Base-by-base conservation (phyloP, 495 filamentous ascomycete genomes). In the Friedmanniomyces endolithicus region DNA sequence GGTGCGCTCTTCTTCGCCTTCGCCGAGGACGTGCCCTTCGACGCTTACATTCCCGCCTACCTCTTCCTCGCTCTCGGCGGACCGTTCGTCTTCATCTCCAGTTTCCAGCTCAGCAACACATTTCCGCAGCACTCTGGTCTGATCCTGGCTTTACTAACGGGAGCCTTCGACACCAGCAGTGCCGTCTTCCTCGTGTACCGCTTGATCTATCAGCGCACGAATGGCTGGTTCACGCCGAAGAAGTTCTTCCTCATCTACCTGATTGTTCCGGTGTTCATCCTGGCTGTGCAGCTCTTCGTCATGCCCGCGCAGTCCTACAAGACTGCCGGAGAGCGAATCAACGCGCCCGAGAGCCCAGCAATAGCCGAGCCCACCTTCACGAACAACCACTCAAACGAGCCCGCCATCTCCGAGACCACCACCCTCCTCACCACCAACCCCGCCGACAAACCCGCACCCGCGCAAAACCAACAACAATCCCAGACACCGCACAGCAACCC, bases 101-200 rank as follows among this genome's bases (percentile, higher is more conserved):
- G 83, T 1, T 95, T 95, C 70, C 90, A 95, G 59, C 76, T 95
- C n/a, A 89, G 85, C 41, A 95, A 95, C 61, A 81, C 88, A 12
- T 95, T 95, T 63, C 89, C 89, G 0, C 73, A 74, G n/a, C 79
- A 85, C 58, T 94, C 88, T 0, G 89, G 89, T 2, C 68, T 94
- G 16, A 90, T 95, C 49, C 72, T 95, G 2, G 87, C 89, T 0
- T 75, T 89, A 31, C 71, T 95, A 19, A 95, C 88, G 0, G 89
- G 89, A 6, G 88, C 88, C 37, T 95, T 95, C 62, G 89, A 95
- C 67, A 83, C 88, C 1, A 89, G 84, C 7, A 88, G 84, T 62
- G 87, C 88, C n/a, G 60, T 94, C 2, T 95, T 95, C 65, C 75
- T 95, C 14, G 58, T 88, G n/a, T 94, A 94, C 66, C 78, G 88